Base-by-base conservation (phyloP, 805 yeast species). In the Pichia gijzeniarum region DNA sequence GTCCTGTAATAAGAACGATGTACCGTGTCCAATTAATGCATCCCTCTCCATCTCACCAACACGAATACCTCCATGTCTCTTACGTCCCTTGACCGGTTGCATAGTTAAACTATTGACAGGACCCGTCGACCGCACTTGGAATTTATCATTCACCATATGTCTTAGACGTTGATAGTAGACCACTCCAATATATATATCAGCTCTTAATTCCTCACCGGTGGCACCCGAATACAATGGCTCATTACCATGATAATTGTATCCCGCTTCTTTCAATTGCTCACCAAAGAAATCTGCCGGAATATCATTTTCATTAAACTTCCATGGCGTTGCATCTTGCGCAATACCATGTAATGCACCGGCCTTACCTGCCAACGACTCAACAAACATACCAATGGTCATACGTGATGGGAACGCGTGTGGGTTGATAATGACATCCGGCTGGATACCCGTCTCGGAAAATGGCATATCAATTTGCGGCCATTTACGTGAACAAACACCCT, bases 321-420 rank as follows among this genome's bases (percentile, higher is more conserved):
- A 93, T 39, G 99, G 99, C 0, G 99, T 91, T 36, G 95, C 80
- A 61, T 93, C 98, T 60, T 91, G 98, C 1, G 98, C 95, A 62
- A 90, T 82, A 60, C 99, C 99, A 56, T 93, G 99, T 58, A 93
- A 70, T 6, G 96, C 96, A 64, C 99, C 99, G 5, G 98, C 93
- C 67, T 93, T 93, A 61, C 99, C 99, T n/a, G 99, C 98, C 47
- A 93, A 69, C 44, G 95, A 85, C 69, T 93, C 99, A 40, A 93
- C 97, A 69, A 93, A 93, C 98, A 93, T 93, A 72, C 99, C 99
- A 67, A 93, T 91, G 12, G 99, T 93, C 99, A 93, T 93, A 74
- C 99, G 93, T 40, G 98, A 91, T 57, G 99, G 99, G 91, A 91
- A 93, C 54, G 98, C 99, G 65, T 91, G 99, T 3, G 99, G 99